Conservation (phyloP, 2,329 filamentous ascomycete genomes). For the Exophiala spinifera region DNA sequence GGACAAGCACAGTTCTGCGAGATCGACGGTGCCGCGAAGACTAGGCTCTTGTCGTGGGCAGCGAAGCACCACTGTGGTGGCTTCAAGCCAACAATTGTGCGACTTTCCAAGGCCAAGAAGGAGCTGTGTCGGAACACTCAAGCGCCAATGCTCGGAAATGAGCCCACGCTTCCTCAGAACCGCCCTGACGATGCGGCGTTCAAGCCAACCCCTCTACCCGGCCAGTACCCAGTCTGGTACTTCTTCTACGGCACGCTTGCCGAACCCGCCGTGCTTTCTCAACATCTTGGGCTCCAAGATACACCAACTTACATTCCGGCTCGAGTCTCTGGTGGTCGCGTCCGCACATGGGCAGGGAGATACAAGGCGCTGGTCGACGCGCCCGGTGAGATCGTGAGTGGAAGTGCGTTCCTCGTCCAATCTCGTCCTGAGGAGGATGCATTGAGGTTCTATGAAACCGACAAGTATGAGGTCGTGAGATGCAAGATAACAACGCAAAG, state of each 20-base stretch:
- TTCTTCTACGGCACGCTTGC: conserved; percentile 45
- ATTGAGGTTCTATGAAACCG: conserved; percentile 38
- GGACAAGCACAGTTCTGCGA: conserved; percentile 29
- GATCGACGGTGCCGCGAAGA: conserved; percentile 23
- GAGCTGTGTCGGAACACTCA: conserved; percentile 27
- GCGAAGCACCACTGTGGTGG: conserved; percentile 12
- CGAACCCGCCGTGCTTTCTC: conserved; percentile 31
- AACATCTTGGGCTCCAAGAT: conserved; percentile 33
- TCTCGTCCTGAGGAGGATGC: conserved; percentile 35
- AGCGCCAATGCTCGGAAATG: conserved; percentile 28
- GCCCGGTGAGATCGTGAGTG: conserved; percentile 26
- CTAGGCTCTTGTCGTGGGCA: conserved; percentile 22
- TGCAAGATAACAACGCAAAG: conserved; percentile 33
- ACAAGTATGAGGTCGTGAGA: conserved; percentile 39
- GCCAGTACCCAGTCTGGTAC: conserved; percentile 41
- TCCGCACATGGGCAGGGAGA: conserved; percentile 39
- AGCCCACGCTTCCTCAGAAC: conserved; percentile 34
- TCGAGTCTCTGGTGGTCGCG: conserved; percentile 31
- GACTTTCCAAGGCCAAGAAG: conserved; percentile 31
- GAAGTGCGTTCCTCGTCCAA: conserved; percentile 34
- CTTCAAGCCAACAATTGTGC: conserved; percentile 32
- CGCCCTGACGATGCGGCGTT: conserved; percentile 15
- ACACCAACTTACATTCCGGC: conserved; percentile 31
- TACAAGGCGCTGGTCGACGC: conserved; percentile 42
- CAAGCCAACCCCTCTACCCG: conserved; percentile 24